Evolutionary conservation across 2,329 filamentous ascomycete genomes (phyloP), one percentile per base, ranked within the genome.

Genomic region (Ophiocordyceps camponoti-leonardi): DNA sequence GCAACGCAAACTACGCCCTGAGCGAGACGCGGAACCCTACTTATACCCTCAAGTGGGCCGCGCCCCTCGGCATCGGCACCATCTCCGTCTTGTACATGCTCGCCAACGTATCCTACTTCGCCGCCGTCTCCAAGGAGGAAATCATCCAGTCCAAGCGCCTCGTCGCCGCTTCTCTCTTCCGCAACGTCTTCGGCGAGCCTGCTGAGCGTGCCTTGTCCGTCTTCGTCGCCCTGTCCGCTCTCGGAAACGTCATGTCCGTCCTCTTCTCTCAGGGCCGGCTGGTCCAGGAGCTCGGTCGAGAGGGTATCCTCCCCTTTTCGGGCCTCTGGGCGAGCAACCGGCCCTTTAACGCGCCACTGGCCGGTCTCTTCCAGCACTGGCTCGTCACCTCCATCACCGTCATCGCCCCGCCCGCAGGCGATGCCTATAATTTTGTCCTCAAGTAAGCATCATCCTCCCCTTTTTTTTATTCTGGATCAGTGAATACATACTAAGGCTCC

Each of bases 241-340:
- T 81, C 50, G 79, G 78, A 26, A 83, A 82, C 52, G 75, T 83
- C 14, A 65, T 83, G 42, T 73, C 69, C 47, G 77, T 82, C 49
- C 81, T 81, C 49, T 83, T 83, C 60, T 78, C 78, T 0, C 77
- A 82, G 58, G 77, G 77, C 7, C 71, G 79, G 45, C 63, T 82
- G 6, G 77, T 79, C 0, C 79, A 80, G 58, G 77, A 81, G 56
- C 69, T 81, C 16, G 78, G 75, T 4, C 73, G 76, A 12, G 78
- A 82, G 58, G 78, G 77, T 26, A 68, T 82, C n/a, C 60, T 83
- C 2, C 79, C 79, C 0, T 78, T 74, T 47, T 77, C 76, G 0
- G 62, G 66, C 1, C 64, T 82, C 51, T 81, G 74, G 67, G 77
- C 77, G 13, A 77, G 72, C 58, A 81, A 77, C 59, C 67, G 71